Percentiles rank a stretch among this genome's conserved stretches.
Evolutionary conservation across 1,139 yeast species (phyloP).

Genomic region (Lipomyces yarrowii): DNA sequence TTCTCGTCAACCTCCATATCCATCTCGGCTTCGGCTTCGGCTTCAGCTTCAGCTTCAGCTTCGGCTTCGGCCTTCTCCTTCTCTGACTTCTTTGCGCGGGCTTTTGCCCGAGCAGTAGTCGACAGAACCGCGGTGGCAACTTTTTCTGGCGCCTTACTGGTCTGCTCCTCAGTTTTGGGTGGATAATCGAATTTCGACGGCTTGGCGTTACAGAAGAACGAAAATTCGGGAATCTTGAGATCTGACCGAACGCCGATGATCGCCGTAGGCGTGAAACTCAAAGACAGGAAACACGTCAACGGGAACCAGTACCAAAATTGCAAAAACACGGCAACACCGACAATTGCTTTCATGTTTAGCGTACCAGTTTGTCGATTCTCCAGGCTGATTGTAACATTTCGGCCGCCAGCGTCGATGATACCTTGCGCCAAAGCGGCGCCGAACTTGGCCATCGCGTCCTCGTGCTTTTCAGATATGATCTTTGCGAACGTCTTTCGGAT

Average conservation of each 20-base stretch:
- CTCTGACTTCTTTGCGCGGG: constrained; percentile 79
- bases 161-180: constrained; percentile 78
- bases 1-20: constrained; percentile 45
- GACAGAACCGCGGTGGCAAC: constrained; percentile 91
- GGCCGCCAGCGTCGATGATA: constrained; percentile 97
- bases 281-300: constrained; percentile 84
- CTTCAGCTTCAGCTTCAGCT: constrained; percentile 44
- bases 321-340: constrained; percentile 84
- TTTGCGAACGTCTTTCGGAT: constrained; percentile 74
- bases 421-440: constrained; percentile 98
- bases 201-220: constrained; percentile 78
- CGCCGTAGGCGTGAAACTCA: constrained; percentile 92
- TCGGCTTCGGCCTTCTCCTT: constrained; percentile 53
- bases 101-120: constrained; percentile 89
- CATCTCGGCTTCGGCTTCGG: constrained; percentile 43
- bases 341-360: constrained; percentile 85
- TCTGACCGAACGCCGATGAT: constrained; percentile 85
- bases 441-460: constrained; percentile 94
- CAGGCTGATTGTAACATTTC: constrained; percentile 91
- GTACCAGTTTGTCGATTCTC: constrained; percentile 93
- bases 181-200: constrained; percentile 86
- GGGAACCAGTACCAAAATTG: constrained; percentile 99
- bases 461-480: constrained; percentile 82
- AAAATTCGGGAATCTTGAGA: constrained; percentile 83
- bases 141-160: constrained; percentile 84